Base-by-base conservation (phyloP, 106 monocot species). In the Agapanthus africanus region DNA sequence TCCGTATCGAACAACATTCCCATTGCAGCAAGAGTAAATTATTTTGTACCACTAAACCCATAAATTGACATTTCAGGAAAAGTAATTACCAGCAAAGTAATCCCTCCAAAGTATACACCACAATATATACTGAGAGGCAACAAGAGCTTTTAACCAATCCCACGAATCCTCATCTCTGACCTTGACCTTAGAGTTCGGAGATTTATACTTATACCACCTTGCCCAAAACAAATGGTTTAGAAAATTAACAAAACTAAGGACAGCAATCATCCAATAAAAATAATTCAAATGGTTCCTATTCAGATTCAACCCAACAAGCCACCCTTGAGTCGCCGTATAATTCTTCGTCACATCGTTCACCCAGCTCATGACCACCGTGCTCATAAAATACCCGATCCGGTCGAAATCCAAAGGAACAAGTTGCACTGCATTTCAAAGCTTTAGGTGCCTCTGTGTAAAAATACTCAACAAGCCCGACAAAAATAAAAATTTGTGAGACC, bases 261-360 rank as follows among this genome's bases (percentile, higher is more conserved):
- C 56, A 11, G 56, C 68, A 26, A 81, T 59, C 52, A 77, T 16
- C 81, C 77, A 76, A 34, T 73, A 81, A 59, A 81, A 81, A 11
- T 39, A 40, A 36, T 81, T 57, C 42, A 81, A 14, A 59, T 77
- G 77, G n/a, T 73, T 56, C 32, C 69, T 68, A n/a, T 81, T 81
- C 9, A 77, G 7, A 28, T n/a, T 81, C 38, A 64, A 37, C 0
- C 81, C 81, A 14, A 32, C 77, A 39, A 81, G 15, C 81, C 81
- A 81, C 0, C 77, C 81, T 19, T 46, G 44, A 40, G 63, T 46
- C 13, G 32, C 18, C 18, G 63, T 69, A 9, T 32, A 35, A 0
- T 38, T 39, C 60, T 35, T 54, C 11, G 77, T 77, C 18, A 54
- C 77, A 2, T 26, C 37, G 34, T 81, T 81, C 63, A 81, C 81